Evolutionary conservation across 768 basidiomycete species (phyloP).

Genomic region (Kwoniella pini): DNA sequence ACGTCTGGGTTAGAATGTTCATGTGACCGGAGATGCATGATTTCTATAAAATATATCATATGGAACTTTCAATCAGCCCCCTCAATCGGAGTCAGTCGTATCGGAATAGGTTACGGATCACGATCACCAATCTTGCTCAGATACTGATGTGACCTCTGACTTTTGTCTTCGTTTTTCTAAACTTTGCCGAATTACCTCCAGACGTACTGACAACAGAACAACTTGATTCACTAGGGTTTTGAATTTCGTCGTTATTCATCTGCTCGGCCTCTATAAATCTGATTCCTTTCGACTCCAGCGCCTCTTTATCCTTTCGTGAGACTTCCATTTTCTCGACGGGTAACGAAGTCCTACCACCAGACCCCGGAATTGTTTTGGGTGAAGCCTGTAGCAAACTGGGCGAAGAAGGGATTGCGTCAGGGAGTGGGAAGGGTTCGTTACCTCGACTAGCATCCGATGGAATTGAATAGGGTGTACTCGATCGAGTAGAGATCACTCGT

Average conservation of each 20-base stretch:
- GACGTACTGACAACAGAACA: not conserved
- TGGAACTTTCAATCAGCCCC: too few species aligned
- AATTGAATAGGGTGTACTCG: too few species aligned
- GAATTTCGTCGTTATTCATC: not conserved
- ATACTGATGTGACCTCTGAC: too few species aligned
- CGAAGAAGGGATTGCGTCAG: not conserved
- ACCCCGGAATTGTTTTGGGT: constrained; percentile 4
- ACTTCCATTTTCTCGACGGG: not conserved
- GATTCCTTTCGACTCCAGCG: too few species aligned
- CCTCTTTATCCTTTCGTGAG: too few species aligned
- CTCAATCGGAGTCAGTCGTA: too few species aligned
- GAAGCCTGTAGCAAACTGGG: too few species aligned
- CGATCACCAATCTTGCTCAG: too few species aligned
- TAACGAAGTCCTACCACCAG: not conserved
- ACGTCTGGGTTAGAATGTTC: not conserved
- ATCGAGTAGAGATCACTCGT: too few species aligned
- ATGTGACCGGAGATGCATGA: not conserved
- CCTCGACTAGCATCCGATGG: too few species aligned
- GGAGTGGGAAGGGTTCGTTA: not conserved
- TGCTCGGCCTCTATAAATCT: too few species aligned
- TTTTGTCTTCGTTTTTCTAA: not conserved
- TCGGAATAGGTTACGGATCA: too few species aligned
- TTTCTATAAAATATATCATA: not conserved
- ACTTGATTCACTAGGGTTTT: not conserved
- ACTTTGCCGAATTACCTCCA: not conserved